Conservation (phyloP, 768 basidiomycete species). For the Agrocybe praecox region DNA sequence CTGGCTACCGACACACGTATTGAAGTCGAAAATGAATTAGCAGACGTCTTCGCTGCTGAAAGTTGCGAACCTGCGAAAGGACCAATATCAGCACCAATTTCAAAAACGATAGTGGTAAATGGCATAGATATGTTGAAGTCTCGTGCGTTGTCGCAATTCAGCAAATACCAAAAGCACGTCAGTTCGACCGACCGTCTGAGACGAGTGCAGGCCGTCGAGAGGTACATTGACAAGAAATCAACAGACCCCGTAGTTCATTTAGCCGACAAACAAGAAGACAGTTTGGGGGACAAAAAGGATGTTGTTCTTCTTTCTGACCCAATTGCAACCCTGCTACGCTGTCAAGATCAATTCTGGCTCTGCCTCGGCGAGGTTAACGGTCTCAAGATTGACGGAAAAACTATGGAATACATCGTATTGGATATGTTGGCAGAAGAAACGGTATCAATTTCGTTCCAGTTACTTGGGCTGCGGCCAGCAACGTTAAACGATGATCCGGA, state of each 20-base stretch:
- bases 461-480: constrained; percentile 22
- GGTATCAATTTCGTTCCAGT: constrained; percentile 22
- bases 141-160: constrained; percentile 5
- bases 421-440: constrained; percentile 20
- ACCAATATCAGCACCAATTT: constrained; percentile 8
- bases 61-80: background rate
- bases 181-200: constrained; percentile 19
- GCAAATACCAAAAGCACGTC: constrained; percentile 13
- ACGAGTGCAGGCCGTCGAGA: constrained; percentile 16
- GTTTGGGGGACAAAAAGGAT: background rate
- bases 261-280: background rate
- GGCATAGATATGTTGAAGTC: constrained; percentile 10
- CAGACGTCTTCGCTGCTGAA: background rate
- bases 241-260: background rate
- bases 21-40: constrained; percentile 15
- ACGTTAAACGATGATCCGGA: constrained; percentile 20
- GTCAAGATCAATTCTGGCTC: constrained; percentile 25
- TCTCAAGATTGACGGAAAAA: constrained; percentile 19
- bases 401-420: constrained; percentile 13
- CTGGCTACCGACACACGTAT: constrained; percentile 9
- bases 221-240: too few species aligned
- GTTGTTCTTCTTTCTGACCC: constrained; percentile 23
- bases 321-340: constrained; percentile 23
- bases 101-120: too few species aligned
- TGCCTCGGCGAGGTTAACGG: constrained; percentile 28